These are phyloP conservation scores for Bipolaris gigantea DNA, from an alignment of 2,329 filamentous ascomycete genomes.

Conservation along the genomic window DNA sequence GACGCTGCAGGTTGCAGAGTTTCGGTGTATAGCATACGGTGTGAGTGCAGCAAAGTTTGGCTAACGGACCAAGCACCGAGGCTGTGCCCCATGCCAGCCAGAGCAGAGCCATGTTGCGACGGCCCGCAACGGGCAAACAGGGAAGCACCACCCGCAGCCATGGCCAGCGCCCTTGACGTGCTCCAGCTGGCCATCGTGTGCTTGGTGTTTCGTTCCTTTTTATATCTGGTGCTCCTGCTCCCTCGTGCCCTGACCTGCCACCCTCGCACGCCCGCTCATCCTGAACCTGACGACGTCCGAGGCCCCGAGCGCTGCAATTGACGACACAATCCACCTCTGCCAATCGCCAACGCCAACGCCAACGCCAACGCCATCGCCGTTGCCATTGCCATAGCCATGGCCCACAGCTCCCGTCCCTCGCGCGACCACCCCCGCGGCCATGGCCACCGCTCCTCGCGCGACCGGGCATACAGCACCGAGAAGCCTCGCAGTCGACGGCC, in stretches of 20 bases:
- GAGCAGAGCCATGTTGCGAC: neutral
- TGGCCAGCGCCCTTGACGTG: constrained; percentile 6
- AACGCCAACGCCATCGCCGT: too few species aligned
- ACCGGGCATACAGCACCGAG: constrained; percentile 28
- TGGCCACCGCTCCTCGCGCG: constrained; percentile 18
- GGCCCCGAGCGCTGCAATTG: constrained; percentile 2
- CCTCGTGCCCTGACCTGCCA: neutral
- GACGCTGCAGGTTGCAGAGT: constrained; percentile 1
- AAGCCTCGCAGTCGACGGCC: constrained; percentile 24
- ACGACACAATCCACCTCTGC: neutral
- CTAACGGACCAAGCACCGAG: constrained; percentile 12
- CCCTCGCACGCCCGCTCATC: constrained; percentile 15
- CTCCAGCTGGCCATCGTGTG: constrained; percentile 3
- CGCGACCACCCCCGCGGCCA: constrained; percentile 13
- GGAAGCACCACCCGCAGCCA: constrained; percentile 16
- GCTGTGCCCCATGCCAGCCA: constrained; percentile 1
- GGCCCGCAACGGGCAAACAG: constrained; percentile 24
- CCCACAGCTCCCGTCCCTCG: constrained; percentile 20
- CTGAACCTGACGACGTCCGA: constrained; percentile 8
- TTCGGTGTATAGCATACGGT: constrained; percentile 11
- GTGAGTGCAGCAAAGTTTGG: constrained; percentile 6
- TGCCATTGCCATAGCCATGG: constrained; percentile 15
- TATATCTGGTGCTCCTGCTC: neutral
- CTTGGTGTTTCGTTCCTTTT: constrained; percentile 1
- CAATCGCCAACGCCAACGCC: too few species aligned